Base-by-base conservation (phyloP, 768 basidiomycete genomes). In the Chlorophyllum brunneum region DNA sequence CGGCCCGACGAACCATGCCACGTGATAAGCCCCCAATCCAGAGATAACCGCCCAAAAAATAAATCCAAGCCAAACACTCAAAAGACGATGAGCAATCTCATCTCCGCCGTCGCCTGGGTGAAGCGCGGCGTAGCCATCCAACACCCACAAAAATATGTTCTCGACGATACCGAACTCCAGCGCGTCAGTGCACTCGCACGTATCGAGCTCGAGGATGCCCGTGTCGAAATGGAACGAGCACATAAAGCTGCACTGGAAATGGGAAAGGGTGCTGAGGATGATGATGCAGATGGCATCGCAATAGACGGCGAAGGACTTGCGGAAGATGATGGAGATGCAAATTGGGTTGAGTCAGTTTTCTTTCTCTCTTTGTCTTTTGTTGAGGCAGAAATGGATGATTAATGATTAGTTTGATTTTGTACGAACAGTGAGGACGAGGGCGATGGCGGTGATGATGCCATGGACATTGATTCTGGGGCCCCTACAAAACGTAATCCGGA, bases 151-250 rank as follows among this genome's bases (percentile, higher is more conserved):
- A 92, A 89, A 73, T 98, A 98, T 67, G 78, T 88, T 46, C 82
- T 98, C 26, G 92, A 97, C 62, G 91, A 95, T 62, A 72, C 81
- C 46, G 97, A 99, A 68, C 76, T 98, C 10, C 83, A 88, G 63
- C 83, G 97, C 22, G 91, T 98, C 44, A 92, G 92, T 58, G 77
- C 85, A 18, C 78, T 99, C 22, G 92, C 94, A 11, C 73, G 83
- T 47, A 88, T 93, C 52, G 88, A 94, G 63, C 80, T 95, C 26
- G 93, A 95, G 57, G 92, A 94, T 73, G 94, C 94, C 7, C 83
- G 84, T 51, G 73, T 82, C 58, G 94, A 95, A 66, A 78, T 95
- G 15, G 83, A 90, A 71, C 79, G 84, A 23, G 90, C 90, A 26
- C 88, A 87, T 66, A 76, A 85, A 55, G 87, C 85, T 20, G 87